Evolutionary conservation across 352 stramenopile genomes (phyloP).

Genomic region (Phytophthora capsici): DNA sequence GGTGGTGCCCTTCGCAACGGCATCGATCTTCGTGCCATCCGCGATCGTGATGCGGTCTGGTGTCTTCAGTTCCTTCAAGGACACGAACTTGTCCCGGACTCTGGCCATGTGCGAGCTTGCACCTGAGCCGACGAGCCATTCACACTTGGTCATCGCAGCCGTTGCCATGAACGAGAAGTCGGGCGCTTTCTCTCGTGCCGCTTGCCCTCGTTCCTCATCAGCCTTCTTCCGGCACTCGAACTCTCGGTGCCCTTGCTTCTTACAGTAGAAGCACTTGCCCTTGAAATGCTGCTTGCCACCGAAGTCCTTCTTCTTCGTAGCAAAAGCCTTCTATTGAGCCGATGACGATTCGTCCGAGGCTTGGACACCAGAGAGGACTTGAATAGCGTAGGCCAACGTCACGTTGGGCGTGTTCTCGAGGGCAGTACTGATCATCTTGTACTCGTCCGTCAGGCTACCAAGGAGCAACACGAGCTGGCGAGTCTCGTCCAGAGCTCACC

Average conservation of each 20-base stretch:
- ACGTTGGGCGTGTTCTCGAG: not conserved
- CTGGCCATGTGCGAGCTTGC: too few species aligned
- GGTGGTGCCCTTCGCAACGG: too few species aligned
- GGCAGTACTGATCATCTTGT: not conserved
- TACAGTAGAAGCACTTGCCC: not conserved
- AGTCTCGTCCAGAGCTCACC: too few species aligned
- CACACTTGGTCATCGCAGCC: too few species aligned
- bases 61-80: conserved; percentile 2
- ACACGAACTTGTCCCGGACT: too few species aligned
- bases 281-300: too few species aligned
- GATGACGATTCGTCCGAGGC: conserved; percentile 9
- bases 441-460: not conserved
- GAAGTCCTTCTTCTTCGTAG: too few species aligned
- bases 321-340: conserved; percentile 2
- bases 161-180: too few species aligned
- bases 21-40: conserved; percentile 2
- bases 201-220: not conserved
- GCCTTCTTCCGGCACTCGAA: not conserved
- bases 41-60: conserved; percentile 8
- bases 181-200: too few species aligned
- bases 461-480: not conserved
- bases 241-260: not conserved
- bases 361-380: conserved; percentile 1
- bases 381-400: too few species aligned
- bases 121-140: too few species aligned